A percentile compares a stretch with the other conserved stretches of the same genome.
phyloP scores from a whole-genome alignment of 2,329 filamentous ascomycete species.

The Xylariaceae sp. region DNA sequence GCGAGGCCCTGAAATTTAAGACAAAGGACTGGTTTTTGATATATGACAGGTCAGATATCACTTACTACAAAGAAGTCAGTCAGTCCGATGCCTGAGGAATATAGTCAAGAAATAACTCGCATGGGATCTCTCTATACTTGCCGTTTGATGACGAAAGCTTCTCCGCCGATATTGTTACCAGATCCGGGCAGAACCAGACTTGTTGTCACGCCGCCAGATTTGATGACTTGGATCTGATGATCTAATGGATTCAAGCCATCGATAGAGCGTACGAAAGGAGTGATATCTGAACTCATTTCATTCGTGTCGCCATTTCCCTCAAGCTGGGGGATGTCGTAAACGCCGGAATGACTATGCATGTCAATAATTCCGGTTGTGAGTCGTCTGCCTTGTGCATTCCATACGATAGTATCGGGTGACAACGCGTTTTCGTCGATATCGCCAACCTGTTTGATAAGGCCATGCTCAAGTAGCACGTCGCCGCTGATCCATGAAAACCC shows the following conservation, averaged over 20 bases:
- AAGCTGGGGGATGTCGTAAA: constrained; percentile 55
- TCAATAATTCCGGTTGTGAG: constrained; percentile 68
- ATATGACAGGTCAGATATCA: too few species aligned
- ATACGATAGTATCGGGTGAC: constrained; percentile 48
- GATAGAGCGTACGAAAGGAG: constrained; percentile 65
- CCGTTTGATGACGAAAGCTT: constrained; percentile 69
- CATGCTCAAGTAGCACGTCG: constrained; percentile 61
- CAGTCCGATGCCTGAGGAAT: too few species aligned
- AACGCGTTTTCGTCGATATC: constrained; percentile 35
- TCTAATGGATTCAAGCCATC: constrained; percentile 64
- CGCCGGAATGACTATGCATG: constrained; percentile 68
- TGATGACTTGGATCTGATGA: constrained; percentile 65
- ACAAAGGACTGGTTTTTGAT: too few species aligned
- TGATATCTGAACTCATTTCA: constrained; percentile 62
- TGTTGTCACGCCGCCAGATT: constrained; percentile 70
- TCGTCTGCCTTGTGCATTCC: constrained; percentile 58
- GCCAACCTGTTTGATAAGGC: constrained; percentile 56
- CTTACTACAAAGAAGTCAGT: too few species aligned
- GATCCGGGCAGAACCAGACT: constrained; percentile 65
- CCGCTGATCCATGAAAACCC: constrained; percentile 59
- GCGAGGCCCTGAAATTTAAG: too few species aligned
- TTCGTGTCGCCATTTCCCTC: constrained; percentile 58
- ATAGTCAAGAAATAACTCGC: too few species aligned
- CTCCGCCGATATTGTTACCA: constrained; percentile 71
- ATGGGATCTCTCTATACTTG: too few species aligned